Conservation (phyloP, 768 basidiomycete genomes). For the Pleurotus cornucopiae region DNA sequence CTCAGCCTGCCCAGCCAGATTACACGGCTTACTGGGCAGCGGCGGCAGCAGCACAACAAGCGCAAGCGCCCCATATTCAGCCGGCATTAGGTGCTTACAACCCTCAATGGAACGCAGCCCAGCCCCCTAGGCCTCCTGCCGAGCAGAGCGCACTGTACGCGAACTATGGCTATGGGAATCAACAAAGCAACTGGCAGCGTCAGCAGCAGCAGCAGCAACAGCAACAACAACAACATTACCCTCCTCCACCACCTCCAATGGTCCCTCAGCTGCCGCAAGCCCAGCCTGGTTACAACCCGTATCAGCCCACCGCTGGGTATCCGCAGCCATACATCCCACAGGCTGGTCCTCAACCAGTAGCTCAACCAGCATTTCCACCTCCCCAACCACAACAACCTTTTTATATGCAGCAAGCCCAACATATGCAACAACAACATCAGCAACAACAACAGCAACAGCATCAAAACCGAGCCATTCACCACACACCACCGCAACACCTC, state of each 20-base stretch:
- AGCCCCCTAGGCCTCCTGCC: constrained; percentile 56
- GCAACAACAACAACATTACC: constrained; percentile 47
- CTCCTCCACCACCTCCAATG: constrained; percentile 48
- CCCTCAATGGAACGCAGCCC: constrained; percentile 64
- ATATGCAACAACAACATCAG: constrained; percentile 36
- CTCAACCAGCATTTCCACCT: constrained; percentile 47
- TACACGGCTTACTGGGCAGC: constrained; percentile 79
- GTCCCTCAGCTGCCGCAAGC: constrained; percentile 51
- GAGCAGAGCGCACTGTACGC: constrained; percentile 86
- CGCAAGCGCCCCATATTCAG: constrained; percentile 35
- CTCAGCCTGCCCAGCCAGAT: constrained; percentile 63
- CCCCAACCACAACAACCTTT: constrained; percentile 44
- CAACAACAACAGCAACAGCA: constrained; percentile 46
- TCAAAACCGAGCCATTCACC: constrained; percentile 49
- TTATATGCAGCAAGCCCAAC: constrained; percentile 35
- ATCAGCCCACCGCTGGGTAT: constrained; percentile 65
- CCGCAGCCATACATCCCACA: constrained; percentile 68
- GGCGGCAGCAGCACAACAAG: constrained; percentile 41
- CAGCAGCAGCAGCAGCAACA: constrained; percentile 51
- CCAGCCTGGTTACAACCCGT: constrained; percentile 69
- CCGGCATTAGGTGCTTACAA: constrained; percentile 48
- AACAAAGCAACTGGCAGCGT: constrained; percentile 60
- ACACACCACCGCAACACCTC: constrained; percentile 72
- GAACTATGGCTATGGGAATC: constrained; percentile 86
- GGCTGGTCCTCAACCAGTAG: constrained; percentile 46